These are phyloP conservation scores for Luzula sylvatica DNA, from an alignment of 176 grass and related monocot genomes.

Conservation along the genomic window DNA sequence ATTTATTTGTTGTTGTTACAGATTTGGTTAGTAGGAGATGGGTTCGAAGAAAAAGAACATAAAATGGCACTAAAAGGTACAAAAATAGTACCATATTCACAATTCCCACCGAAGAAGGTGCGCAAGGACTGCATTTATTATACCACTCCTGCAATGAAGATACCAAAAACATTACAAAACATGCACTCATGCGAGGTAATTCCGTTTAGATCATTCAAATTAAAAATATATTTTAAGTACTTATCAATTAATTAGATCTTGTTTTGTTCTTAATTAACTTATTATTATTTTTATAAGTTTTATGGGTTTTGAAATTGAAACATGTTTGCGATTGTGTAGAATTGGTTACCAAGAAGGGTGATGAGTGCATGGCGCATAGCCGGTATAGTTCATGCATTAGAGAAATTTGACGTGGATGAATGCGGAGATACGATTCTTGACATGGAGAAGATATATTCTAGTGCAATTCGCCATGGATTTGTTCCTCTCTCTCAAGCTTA, in stretches of 20 bases:
- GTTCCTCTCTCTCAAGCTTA: constrained; percentile 27
- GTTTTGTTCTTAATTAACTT: too few relatives aligned
- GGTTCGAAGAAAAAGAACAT: constrained; percentile 39
- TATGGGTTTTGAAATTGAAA: background rate
- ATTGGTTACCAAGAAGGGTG: constrained; percentile 86
- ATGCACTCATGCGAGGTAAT: constrained; percentile 79
- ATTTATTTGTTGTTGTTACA: constrained; percentile 14
- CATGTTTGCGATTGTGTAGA: constrained; percentile 30
- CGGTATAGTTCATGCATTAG: constrained; percentile 68
- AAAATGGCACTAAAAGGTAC: constrained; percentile 59
- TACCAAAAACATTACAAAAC: constrained; percentile 65
- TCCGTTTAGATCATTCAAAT: too few relatives aligned
- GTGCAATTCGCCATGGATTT: constrained; percentile 63
- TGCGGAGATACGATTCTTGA: constrained; percentile 53
- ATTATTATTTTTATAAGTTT: too few relatives aligned
- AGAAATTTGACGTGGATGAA: constrained; percentile 52
- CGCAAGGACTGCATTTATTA: constrained; percentile 56
- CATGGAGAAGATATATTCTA: constrained; percentile 59
- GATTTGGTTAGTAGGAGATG: constrained; percentile 79
- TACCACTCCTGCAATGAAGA: constrained; percentile 53
- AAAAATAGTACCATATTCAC: constrained; percentile 55
- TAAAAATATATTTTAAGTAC: too few relatives aligned
- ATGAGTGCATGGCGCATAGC: constrained; percentile 83
- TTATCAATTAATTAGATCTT: too few relatives aligned
- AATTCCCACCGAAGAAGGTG: constrained; percentile 50